Evolutionary conservation across 441 rosid genomes (phyloP), one percentile per base, ranked within the genome.

Genomic region (Adansonia rubrostipa): DNA sequence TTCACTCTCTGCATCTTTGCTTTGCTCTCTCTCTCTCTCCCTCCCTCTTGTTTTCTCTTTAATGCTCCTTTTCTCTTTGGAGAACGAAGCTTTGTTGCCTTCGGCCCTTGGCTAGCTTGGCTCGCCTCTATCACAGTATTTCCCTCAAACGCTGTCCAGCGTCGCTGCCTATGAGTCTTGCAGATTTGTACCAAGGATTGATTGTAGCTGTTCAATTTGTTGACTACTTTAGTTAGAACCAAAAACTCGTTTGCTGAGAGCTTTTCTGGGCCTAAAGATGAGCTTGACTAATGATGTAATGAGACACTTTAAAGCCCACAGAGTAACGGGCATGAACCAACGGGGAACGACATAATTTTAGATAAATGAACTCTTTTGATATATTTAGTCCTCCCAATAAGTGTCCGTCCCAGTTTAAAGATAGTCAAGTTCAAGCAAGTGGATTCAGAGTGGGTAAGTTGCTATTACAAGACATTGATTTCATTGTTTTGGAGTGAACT

Each of bases 1-100:
- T 81, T 90, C 68, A 88, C 62, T 83, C 87, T 88, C 80, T 88
- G 94, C 97, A 91, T 96, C 82, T 81, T 76, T 69, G 7, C 73
- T 65, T 11, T 19, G 22, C 62, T 58, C 51, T 11, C 42, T 61
- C 54, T 47, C 70, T 78, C 4, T 67, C 36, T 13, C 54, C 13
- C 70, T 67, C 45, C 45, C 36, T 8, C 57, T 66, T 19, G 19
- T 11, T 17, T 9, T 33, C 71, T 50, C 28, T 40, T 13, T 1
- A 20, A 40, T n/a, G 48, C 74, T 47, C 28, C 44, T 64, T 1
- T 9, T 62, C 22, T 15, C 62, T 56, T 15, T 33, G 50, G 10
- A 48, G 74, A 71, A 24, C 19, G 9, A 33, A 53, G 24, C 47
- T 53, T 54, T 54, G 6, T 9, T 5, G 48, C 48, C 28, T 51